Evolutionary conservation across 306 rosid genomes (phyloP).

Genomic region (Vicia faba): DNA sequence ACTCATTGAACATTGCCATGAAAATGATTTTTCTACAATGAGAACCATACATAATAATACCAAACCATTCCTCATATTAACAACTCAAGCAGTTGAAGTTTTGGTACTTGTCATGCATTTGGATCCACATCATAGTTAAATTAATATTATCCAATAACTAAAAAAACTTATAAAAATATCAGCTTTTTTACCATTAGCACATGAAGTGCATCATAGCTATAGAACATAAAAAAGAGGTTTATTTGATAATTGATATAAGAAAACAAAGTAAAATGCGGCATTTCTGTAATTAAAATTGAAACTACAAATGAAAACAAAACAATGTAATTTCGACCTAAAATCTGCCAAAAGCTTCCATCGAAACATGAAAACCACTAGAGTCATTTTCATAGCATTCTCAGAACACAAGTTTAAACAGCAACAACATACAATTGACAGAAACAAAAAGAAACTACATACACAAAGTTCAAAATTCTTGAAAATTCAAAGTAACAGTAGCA

Average conservation of each 20-base stretch:
- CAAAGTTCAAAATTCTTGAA: not conserved
- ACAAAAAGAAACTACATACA: no score
- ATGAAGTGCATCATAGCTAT: not conserved
- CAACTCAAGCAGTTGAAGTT: constrained; percentile 11
- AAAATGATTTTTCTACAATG: not conserved
- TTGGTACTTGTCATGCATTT: not conserved
- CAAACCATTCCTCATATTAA: constrained; percentile 8
- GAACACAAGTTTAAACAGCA: no score
- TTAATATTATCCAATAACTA: constrained; percentile 11
- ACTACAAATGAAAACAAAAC: not conserved
- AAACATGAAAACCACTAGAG: not conserved
- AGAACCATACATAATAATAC: not conserved
- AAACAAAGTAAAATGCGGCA: not conserved
- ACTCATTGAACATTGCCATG: not conserved
- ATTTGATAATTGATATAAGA: not conserved
- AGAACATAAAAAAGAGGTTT: not conserved
- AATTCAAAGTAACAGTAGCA: not conserved
- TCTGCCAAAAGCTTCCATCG: not conserved
- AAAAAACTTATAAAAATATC: not conserved
- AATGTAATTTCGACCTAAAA: not conserved
- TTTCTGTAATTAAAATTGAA: not conserved
- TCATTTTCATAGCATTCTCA: constrained; percentile 4
- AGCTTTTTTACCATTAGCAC: not conserved
- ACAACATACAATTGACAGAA: no score
- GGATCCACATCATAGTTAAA: not conserved